Conservation (phyloP, 305 asterid species). For the Fraxinus velutina region DNA sequence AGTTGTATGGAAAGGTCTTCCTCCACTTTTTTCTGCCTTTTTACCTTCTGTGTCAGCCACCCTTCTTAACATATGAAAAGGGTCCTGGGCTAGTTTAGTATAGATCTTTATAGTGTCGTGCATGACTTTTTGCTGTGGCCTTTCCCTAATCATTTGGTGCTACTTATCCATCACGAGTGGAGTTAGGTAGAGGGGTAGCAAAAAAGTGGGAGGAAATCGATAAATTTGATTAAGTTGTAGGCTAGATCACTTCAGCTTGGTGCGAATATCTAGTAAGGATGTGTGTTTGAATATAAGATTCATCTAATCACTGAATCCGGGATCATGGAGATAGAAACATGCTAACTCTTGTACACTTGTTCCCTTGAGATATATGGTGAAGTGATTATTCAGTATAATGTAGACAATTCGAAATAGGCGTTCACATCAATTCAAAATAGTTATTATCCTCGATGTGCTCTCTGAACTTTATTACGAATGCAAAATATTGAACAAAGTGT, state of each 20-base stretch:
- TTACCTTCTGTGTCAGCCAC: not conserved
- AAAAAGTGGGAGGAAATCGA: not conserved
- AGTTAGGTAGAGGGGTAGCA: not conserved
- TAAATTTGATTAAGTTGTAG: not conserved
- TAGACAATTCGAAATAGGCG: not conserved
- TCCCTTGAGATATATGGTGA: not conserved
- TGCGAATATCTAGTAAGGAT: not conserved
- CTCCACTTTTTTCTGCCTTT: not conserved
- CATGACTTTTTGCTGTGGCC: not conserved
- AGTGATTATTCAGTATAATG: not conserved
- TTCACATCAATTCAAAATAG: not conserved
- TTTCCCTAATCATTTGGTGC: not conserved
- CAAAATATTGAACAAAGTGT: not conserved
- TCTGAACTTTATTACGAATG: not conserved
- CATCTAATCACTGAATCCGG: not conserved
- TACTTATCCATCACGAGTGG: not conserved
- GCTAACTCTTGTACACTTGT: not conserved
- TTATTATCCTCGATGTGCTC: not conserved
- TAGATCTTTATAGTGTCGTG: not conserved
- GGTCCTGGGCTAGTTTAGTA: not conserved
- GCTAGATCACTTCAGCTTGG: not conserved
- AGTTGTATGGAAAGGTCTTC: not conserved
- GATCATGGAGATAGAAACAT: not conserved
- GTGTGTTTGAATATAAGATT: not conserved
- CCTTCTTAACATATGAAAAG: not conserved